Conservation (phyloP, 1,139 yeast species). For the Magnusiomyces clavatus region DNA sequence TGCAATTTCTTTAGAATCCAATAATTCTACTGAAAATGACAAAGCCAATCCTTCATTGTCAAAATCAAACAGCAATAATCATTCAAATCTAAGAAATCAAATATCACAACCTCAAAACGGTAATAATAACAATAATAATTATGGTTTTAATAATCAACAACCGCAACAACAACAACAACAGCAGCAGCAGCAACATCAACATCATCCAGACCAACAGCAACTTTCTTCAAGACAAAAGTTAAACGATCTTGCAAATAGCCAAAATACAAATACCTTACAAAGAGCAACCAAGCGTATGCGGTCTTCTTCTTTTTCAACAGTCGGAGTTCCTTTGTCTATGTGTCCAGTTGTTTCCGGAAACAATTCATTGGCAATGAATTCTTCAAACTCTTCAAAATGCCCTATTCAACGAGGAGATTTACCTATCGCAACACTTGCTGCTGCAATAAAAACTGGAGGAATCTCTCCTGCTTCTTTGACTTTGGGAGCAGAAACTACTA, state of each 20-base stretch:
- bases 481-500: too few species aligned
- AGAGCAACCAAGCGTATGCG: background rate
- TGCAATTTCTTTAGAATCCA: too few species aligned
- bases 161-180: background rate
- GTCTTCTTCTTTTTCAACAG: background rate
- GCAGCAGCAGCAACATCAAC: too few species aligned
- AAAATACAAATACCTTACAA: too few species aligned
- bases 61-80: too few species aligned
- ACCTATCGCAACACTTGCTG: constrained; percentile 2
- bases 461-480: background rate
- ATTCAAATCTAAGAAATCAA: too few species aligned
- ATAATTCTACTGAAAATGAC: too few species aligned
- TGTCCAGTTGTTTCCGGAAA: constrained; percentile 4
- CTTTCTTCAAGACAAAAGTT: too few species aligned
- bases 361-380: background rate
- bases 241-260: too few species aligned
- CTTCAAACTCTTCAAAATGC: background rate
- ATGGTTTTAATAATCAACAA: background rate
- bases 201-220: background rate
- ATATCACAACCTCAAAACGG: background rate
- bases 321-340: constrained; percentile 3
- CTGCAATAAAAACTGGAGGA: background rate
- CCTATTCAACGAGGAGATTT: constrained; percentile 3
- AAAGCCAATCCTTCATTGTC: too few species aligned
- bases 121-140: background rate